Evolutionary conservation across 192 early-diverging fungal genomes (phyloP).

Genomic region (Dissophora ornata): DNA sequence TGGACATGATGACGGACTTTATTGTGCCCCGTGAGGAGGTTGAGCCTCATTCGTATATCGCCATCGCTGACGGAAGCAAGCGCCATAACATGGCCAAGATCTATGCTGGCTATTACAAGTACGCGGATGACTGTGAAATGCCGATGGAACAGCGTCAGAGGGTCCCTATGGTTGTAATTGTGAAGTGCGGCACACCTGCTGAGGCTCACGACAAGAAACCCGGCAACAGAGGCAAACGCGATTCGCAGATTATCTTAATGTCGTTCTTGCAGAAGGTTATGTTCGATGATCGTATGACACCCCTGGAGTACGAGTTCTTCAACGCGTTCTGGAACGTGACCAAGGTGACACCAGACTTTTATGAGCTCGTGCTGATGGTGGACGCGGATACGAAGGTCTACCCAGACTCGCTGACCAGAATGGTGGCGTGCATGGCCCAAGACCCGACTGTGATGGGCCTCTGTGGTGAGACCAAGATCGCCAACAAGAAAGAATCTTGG

Average conservation of each 20-base stretch:
- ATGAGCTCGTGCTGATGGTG: conserved; percentile 82
- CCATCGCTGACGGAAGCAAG: conserved; percentile 89
- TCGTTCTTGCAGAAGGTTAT: conserved; percentile 88
- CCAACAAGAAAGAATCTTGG: conserved; percentile 76
- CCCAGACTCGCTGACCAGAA: conserved; percentile 61
- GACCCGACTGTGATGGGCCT: conserved; percentile 71
- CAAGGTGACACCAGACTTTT: conserved; percentile 75
- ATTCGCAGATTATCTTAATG: conserved; percentile 95
- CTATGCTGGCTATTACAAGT: conserved; percentile 89
- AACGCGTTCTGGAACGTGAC: conserved; percentile 78
- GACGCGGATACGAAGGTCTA: conserved; percentile 75
- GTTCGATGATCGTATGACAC: conserved; percentile 83
- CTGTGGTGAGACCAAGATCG: conserved; percentile 77
- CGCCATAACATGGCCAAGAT: conserved; percentile 94
- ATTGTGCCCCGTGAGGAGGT: conserved; percentile 72
- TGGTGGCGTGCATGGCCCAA: conserved; percentile 68
- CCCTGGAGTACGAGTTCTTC: conserved; percentile 83
- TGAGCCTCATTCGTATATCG: conserved; percentile 82
- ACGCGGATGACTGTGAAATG: conserved; percentile 62
- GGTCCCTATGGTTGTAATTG: conserved; percentile 79
- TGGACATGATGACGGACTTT: conserved; percentile 85
- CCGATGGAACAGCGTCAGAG: conserved; percentile 59
- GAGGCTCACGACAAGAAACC: conserved; percentile 74
- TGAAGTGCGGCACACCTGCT: conserved; percentile 81
- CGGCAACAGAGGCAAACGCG: conserved; percentile 91